Base-by-base conservation (phyloP, 805 yeast species). In the Spathaspora boniae region DNA sequence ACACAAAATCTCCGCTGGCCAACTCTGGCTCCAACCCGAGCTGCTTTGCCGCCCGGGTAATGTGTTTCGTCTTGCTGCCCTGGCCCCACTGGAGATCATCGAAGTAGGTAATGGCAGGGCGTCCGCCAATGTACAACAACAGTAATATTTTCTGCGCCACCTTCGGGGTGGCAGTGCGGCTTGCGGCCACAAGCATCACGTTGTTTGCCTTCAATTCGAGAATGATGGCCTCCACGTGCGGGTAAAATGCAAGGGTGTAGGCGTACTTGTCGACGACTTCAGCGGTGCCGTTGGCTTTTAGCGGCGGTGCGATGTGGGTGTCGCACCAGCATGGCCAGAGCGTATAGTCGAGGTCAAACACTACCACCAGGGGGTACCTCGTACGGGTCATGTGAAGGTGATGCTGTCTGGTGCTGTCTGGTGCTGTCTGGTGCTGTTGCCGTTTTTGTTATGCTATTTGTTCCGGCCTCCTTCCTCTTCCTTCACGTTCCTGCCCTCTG, bases 281-380 rank as follows among this genome's bases (percentile, higher is more conserved):
- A 11, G 56, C 48, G 9, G 59, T 59, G 11, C 58, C 48, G 14
- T 42, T 37, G n/a, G 63, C 49, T 36, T 62, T 64, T 16, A 80
- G 39, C 0, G 89, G 89, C 6, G 75, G 60, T 2, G 65, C 54
- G 15, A 84, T 67, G 49, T 83, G 89, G 1, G 86, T 82, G 47
- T 83, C 89, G 55, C 89, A 82, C 89, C 89, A 83, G 42, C 81
- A 78, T 34, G 84, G 89, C 93, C 93, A 83, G 22, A 83, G 56
- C 0, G 93, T 83, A 50, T 78, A 83, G 53, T 83, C 93, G 28
- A 83, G 59, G 45, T 83, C 93, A 52, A 83, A 81, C 0, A 83
- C 88, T 8, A 82, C 79, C 2, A 76, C 79, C 7, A 41, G 41
- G 3, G 68, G 68, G 36, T 60, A 61, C 14, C 37, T 38, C 28